phyloP scores from a whole-genome alignment of 176 grass and related monocot genomes.

The Eragrostis nindensis region DNA sequence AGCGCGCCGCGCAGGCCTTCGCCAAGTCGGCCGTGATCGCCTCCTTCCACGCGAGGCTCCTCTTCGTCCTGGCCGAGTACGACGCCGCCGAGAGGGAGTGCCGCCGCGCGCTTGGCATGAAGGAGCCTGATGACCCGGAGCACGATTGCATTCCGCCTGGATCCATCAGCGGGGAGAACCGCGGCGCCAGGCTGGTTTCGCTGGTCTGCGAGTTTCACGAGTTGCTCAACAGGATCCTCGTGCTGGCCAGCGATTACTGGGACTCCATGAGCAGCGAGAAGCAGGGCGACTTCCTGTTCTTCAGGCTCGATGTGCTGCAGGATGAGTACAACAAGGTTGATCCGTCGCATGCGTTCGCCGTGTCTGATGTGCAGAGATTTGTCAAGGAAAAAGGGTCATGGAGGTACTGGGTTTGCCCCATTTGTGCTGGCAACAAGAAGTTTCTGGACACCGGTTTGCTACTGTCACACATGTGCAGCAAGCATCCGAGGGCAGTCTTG shows the following conservation, averaged over 20 bases:
- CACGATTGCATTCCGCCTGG: slow-evolving; percentile 19
- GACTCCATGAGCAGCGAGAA: slow-evolving; percentile 32
- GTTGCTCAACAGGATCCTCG: slow-evolving; percentile 1
- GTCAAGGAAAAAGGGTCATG: slow-evolving; percentile 14
- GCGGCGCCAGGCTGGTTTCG: neutral
- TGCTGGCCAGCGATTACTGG: slow-evolving; percentile 23
- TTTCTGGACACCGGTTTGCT: neutral
- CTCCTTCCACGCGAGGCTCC: slow-evolving; percentile 29
- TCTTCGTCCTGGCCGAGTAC: slow-evolving; percentile 39
- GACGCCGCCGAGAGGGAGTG: slow-evolving; percentile 27
- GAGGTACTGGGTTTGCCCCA: slow-evolving; percentile 41
- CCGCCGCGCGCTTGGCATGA: slow-evolving; percentile 14
- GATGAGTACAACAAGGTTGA: slow-evolving; percentile 33
- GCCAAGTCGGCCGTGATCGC: slow-evolving; percentile 31
- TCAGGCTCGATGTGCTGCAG: slow-evolving; percentile 8
- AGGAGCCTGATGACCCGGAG: slow-evolving; percentile 14
- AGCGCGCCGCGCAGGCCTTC: neutral
- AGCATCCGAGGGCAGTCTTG: slow-evolving; percentile 31
- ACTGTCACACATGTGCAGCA: slow-evolving; percentile 42
- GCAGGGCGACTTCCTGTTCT: neutral
- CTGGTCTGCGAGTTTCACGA: slow-evolving; percentile 14
- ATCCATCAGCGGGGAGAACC: slow-evolving; percentile 21
- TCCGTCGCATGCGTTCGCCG: neutral
- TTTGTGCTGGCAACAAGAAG: slow-evolving; percentile 31
- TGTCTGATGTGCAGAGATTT: slow-evolving; percentile 9